These are phyloP conservation scores for Teunomyces atbi DNA, from an alignment of 805 yeast species.

Conservation along the genomic window DNA sequence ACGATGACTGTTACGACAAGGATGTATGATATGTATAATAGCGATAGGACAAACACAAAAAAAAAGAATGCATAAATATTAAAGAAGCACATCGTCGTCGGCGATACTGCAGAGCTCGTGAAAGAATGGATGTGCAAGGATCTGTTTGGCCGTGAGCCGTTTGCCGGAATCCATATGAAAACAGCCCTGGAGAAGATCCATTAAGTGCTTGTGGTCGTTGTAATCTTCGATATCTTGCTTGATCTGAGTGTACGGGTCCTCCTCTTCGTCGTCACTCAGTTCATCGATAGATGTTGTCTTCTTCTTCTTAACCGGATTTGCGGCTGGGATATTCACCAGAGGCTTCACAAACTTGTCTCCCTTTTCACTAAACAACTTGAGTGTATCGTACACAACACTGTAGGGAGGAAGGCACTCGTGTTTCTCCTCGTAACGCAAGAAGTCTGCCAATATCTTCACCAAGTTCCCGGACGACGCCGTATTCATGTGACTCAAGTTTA, in stretches of 20 bases:
- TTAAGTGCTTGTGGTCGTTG: slow-evolving; percentile 44
- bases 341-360: slow-evolving; percentile 35
- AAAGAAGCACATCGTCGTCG: slow-evolving; percentile 32
- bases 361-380: slow-evolving; percentile 41
- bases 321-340: background rate
- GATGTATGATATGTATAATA: slow-evolving; percentile 4
- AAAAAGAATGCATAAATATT: slow-evolving; percentile 1
- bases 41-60: background rate
- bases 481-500: slow-evolving; percentile 21
- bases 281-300: background rate
- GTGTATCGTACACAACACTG: slow-evolving; percentile 68
- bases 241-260: slow-evolving; percentile 14
- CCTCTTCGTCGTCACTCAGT: slow-evolving; percentile 12
- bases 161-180: slow-evolving; percentile 57
- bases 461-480: slow-evolving; percentile 28
- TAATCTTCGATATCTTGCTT: slow-evolving; percentile 25
- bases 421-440: slow-evolving; percentile 42
- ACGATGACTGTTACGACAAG: slow-evolving; percentile 2
- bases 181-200: slow-evolving; percentile 56
- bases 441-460: slow-evolving; percentile 26
- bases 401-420: slow-evolving; percentile 66
- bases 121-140: slow-evolving; percentile 61
- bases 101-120: slow-evolving; percentile 33
- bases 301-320: too few relatives aligned
- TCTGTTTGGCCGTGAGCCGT: slow-evolving; percentile 56